These are phyloP conservation scores for Scheffersomyces cryptocercus DNA, from an alignment of 1,139 yeast genomes.

Conservation along the genomic window DNA sequence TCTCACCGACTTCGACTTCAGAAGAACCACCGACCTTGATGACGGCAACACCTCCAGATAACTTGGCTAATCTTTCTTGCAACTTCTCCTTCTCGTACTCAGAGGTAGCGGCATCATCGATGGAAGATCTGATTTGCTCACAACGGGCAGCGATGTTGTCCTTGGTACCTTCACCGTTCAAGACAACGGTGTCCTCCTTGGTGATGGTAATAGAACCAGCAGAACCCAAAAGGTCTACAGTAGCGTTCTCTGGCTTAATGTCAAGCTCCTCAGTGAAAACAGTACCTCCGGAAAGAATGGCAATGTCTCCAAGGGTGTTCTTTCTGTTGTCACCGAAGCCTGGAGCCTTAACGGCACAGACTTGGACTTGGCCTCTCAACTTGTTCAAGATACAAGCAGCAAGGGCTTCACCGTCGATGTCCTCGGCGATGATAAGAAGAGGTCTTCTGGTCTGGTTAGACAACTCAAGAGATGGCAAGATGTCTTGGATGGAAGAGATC, in stretches of 20 bases:
- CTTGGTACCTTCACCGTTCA: constrained; percentile 95
- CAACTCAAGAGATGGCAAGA: constrained; percentile 90
- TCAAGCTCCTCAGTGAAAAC: constrained; percentile 98
- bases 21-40: constrained; percentile 97
- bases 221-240: constrained; percentile 87
- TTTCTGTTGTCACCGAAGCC: constrained; percentile 99
- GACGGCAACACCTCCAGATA: constrained; percentile 99
- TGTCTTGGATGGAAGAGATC: constrained; percentile 88
- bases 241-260: constrained; percentile 95
- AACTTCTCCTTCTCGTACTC: constrained; percentile 97
- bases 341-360: constrained; percentile 98
- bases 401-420: constrained; percentile 96
- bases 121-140: constrained; percentile 90
- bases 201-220: constrained; percentile 93
- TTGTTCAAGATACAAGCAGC: constrained; percentile 99
- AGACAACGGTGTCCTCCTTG: constrained; percentile 94
- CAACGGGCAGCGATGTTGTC: constrained; percentile 87
- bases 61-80: constrained; percentile 97
- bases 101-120: constrained; percentile 74
- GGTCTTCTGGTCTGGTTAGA: constrained; percentile 97
- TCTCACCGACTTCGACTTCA: constrained; percentile 98
- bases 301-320: constrained; percentile 96
- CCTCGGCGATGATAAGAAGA: constrained; percentile 92
- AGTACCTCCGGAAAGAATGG: constrained; percentile 95
- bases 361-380: constrained; percentile 98